phyloP scores from a whole-genome alignment of 345 rosid species.

The Corchorus olitorius region DNA sequence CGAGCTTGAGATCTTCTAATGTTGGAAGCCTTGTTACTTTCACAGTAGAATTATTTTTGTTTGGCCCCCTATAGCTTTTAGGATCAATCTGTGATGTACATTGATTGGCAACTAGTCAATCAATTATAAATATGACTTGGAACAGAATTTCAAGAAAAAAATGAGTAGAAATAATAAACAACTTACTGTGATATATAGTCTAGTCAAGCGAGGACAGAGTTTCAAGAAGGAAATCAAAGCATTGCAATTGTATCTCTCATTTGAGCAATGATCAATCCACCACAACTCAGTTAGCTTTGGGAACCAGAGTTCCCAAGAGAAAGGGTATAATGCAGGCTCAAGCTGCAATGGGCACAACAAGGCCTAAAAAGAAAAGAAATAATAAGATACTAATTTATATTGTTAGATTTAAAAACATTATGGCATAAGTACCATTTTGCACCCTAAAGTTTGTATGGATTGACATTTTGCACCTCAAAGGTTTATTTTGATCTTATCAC shows the following conservation, averaged over 20 bases:
- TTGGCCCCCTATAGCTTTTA: background rate
- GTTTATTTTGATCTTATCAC: no score
- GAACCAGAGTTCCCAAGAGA: slow-evolving; percentile 45
- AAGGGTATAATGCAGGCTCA: slow-evolving; percentile 21
- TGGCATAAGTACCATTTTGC: no score
- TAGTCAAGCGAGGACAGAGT: background rate
- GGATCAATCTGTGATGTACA: background rate
- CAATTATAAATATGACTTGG: no score
- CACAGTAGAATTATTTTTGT: background rate
- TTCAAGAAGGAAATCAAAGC: slow-evolving; percentile 23
- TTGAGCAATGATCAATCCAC: slow-evolving; percentile 54
- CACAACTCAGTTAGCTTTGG: slow-evolving; percentile 53
- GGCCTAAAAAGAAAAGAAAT: slow-evolving; percentile 36
- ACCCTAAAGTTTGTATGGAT: no score
- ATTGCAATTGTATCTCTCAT: slow-evolving; percentile 36
- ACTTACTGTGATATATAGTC: slow-evolving; percentile 13
- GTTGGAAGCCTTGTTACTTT: background rate
- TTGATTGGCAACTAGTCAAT: background rate
- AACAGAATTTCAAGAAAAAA: no score
- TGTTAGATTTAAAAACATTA: no score
- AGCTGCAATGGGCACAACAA: slow-evolving; percentile 37
- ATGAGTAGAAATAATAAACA: no score
- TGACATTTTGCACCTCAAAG: no score
- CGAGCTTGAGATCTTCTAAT: background rate
- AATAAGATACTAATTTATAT: background rate